Evolutionary conservation across 2,329 filamentous ascomycete genomes (phyloP), one percentile per base, ranked within the genome.

Genomic region (Aspergillus candidus): DNA sequence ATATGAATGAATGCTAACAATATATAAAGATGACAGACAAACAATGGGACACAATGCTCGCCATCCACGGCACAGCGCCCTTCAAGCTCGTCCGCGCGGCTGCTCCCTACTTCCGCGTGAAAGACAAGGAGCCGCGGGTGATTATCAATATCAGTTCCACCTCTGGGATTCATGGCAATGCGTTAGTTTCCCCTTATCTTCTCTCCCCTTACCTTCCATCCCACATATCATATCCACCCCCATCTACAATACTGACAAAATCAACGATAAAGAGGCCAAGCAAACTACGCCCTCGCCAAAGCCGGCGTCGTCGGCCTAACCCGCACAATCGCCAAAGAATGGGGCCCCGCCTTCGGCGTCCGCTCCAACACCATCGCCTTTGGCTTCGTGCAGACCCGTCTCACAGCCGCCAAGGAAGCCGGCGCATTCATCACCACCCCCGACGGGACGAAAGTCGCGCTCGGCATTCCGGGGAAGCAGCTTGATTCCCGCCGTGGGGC

Each of bases 311-410:
- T 79, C 10, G 89, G 89, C 5, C 76, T 94, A 46, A 90, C 85
- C 31, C 94, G 93, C 72, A 89, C 88, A 2, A 88, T 94, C 60
- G 88, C 88, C 3, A 94, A 94, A 71, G 83, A 95, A 72, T 94
- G 88, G 89, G 88, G 88, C 1, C 88, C 86, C 0, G 67, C 74
- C 32, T 94, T 90, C 57, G 88, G 88, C 40, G 88, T 94, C 5
- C 75, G 88, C 46, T 78, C 83, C 33, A 94, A 94, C 67, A 88
- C 87, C 11, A 75, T 94, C 40, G 88, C 88, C 4, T 94, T 94
- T 57, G 89, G 89, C 0, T 79, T 84, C 62, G 91, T 94, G 53
- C 71, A 80, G 55, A 94, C 89, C 0, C 74, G 89, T 3, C 68
- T 94, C 54, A 94, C 89, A 10, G 84, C 82, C 10, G 84, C 86